Base-by-base conservation (phyloP, 164 flowering plant species). In the Taxillus chinensis region DNA sequence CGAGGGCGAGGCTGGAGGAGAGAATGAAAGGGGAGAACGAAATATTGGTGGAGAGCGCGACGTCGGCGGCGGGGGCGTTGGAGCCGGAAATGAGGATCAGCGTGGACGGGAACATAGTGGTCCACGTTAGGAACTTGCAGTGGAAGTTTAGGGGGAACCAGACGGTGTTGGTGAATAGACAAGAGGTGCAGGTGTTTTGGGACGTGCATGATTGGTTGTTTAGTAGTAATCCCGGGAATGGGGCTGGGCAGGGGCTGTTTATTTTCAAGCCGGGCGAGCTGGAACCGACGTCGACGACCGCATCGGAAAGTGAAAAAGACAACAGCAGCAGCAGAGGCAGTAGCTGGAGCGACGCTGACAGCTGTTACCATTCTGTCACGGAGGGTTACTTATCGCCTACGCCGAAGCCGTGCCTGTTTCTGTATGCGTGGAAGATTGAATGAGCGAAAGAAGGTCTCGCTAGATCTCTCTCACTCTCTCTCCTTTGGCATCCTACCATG, bases 141-240 rank as follows among this genome's bases (percentile, higher is more conserved):
- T 86, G 92, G 89, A 86, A 86, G 60, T 86, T 86, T 46, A 77
- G 92, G 71, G 92, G 92, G 55, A 83, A 86, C 55, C 84, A 83
- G 64, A 76, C 74, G 39, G 72, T 86, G 49, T 65, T 70, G 55
- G 65, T 84, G 7, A 74, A 75, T 60, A 84, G 79, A 67, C 15
- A 64, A 15, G 76, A 82, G 71, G 74, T 86, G 8, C 89, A 86
- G 63, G 83, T 86, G 1, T 86, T 70, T 62, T 86, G 92, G 92
- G 89, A 86, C 73, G 86, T 84, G 53, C 92, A 86, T 77, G 92
- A 82, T 42, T 86, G 92, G 89, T 79, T 86, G 1, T 86, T 86
- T 56, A 78, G 77, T 57, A 86, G 89, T 68, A 27, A 27, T 27
- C 27, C 27, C 27, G 27, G 27, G 27, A 27, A 27, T 27, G 89